A percentile compares a stretch with the other conserved stretches of the same genome.
Conservation (phyloP, 2,329 filamentous ascomycete species). For the Aspergillus neotritici region DNA sequence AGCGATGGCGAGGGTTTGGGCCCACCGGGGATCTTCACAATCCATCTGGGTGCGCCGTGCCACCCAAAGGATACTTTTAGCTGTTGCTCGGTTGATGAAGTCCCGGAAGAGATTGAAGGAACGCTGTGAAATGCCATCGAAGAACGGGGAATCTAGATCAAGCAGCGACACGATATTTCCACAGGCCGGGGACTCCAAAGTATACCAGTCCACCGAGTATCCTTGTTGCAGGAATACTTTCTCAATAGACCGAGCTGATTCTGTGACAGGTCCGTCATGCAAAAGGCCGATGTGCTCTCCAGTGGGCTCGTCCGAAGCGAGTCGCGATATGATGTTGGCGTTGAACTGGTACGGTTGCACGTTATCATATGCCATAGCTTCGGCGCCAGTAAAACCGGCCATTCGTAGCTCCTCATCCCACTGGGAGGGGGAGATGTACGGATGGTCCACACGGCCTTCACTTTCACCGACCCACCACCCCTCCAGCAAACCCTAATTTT, state of each 20-base stretch:
- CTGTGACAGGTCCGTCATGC: not conserved
- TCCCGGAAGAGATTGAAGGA: not conserved
- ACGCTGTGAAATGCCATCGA: conserved; percentile 2
- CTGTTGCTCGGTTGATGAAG: not conserved
- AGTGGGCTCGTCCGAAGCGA: not conserved
- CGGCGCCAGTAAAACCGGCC: conserved; percentile 30
- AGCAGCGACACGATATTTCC: conserved; percentile 6
- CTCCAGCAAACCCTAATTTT: conserved; percentile 17
- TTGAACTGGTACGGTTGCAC: conserved; percentile 3
- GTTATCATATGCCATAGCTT: conserved; percentile 19
- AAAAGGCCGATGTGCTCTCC: not conserved
- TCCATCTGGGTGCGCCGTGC: conserved; percentile 12
- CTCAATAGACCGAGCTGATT: not conserved
- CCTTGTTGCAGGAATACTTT: not conserved
- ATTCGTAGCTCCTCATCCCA: conserved; percentile 23
- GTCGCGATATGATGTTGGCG: conserved; percentile 4
- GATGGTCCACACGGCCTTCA: conserved; percentile 20
- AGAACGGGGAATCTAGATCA: conserved; percentile 7
- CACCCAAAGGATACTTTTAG: conserved; percentile 15
- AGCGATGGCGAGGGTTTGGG: conserved; percentile 13
- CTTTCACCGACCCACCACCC: conserved; percentile 30
- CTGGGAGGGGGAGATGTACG: conserved; percentile 17
- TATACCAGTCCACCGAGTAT: not conserved
- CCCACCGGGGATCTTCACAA: conserved; percentile 17
- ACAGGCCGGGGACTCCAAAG: not conserved